Percentiles rank a stretch among this genome's conserved stretches.
phyloP scores from a whole-genome alignment of 441 rosid species.

The Populus hybrid region DNA sequence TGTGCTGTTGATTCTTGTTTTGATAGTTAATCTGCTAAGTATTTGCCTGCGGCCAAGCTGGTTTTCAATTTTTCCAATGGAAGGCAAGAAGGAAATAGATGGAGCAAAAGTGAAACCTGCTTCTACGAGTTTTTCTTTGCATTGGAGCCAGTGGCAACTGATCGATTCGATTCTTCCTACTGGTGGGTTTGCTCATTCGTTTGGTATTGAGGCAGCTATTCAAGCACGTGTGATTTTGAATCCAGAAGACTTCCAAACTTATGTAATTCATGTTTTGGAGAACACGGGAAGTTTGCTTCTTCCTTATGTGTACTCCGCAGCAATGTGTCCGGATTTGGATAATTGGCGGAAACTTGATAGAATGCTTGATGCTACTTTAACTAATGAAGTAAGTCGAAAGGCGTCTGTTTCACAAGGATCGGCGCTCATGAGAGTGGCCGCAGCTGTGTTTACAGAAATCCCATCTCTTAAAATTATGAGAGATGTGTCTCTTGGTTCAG shows the following conservation, averaged over 20 bases:
- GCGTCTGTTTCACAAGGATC: constrained; percentile 84
- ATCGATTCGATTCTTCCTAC: constrained; percentile 89
- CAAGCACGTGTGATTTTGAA: constrained; percentile 50
- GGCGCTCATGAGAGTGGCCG: constrained; percentile 73
- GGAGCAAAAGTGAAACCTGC: constrained; percentile 10
- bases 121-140: constrained; percentile 24
- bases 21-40: not conserved
- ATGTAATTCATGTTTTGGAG: constrained; percentile 51
- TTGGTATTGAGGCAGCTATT: constrained; percentile 83
- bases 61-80: constrained; percentile 22
- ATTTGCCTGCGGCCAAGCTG: not conserved
- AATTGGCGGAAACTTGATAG: constrained; percentile 55
- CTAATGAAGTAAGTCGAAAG: constrained; percentile 69
- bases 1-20: not conserved
- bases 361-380: constrained; percentile 61
- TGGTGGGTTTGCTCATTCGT: constrained; percentile 87
- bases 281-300: constrained; percentile 77
- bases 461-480: constrained; percentile 59
- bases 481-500: constrained; percentile 36
- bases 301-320: constrained; percentile 70
- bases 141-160: constrained; percentile 95
- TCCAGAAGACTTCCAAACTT: constrained; percentile 52
- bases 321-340: constrained; percentile 40
- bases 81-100: constrained; percentile 23
- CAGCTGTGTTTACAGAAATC: constrained; percentile 60